phyloP scores from a whole-genome alignment of 805 yeast genomes.

The Wickerhamomyces subpelliculosus region DNA sequence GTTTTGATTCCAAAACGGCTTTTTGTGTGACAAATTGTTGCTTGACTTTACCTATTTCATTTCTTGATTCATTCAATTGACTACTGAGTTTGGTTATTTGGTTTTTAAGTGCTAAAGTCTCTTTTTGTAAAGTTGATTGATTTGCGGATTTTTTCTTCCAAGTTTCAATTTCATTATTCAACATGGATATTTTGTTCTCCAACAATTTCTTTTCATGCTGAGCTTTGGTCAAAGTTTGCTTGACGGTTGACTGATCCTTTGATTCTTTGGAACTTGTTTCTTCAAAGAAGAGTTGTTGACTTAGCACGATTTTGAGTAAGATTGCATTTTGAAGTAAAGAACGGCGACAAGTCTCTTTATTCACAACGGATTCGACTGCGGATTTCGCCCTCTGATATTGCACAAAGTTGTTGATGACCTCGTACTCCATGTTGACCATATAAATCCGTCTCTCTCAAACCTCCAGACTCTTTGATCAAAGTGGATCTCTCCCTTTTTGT shows the following conservation, averaged over 20 bases:
- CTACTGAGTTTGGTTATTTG: constrained; percentile 27
- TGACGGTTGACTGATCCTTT: constrained; percentile 8
- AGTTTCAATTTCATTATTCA: constrained; percentile 15
- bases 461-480: too few relatives aligned
- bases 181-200: constrained; percentile 13
- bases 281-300: constrained; percentile 13
- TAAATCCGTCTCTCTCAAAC: neutral
- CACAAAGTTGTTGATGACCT: neutral
- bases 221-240: constrained; percentile 14
- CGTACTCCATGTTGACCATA: neutral
- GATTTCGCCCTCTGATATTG: constrained; percentile 5
- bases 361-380: constrained; percentile 2
- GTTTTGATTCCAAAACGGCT: constrained; percentile 27
- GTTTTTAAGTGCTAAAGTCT: constrained; percentile 26
- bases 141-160: constrained; percentile 18
- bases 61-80: constrained; percentile 23
- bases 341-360: constrained; percentile 14
- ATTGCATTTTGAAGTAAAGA: constrained; percentile 11
- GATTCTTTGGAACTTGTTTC: constrained; percentile 6
- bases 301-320: constrained; percentile 12
- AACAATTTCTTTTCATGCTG: constrained; percentile 17
- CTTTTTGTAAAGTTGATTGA: constrained; percentile 17
- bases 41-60: constrained; percentile 23
- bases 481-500: too few relatives aligned
- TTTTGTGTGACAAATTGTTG: constrained; percentile 27